phyloP scores from a whole-genome alignment of 1,139 yeast species.

The Saccharomycopsis hybrid region DNA sequence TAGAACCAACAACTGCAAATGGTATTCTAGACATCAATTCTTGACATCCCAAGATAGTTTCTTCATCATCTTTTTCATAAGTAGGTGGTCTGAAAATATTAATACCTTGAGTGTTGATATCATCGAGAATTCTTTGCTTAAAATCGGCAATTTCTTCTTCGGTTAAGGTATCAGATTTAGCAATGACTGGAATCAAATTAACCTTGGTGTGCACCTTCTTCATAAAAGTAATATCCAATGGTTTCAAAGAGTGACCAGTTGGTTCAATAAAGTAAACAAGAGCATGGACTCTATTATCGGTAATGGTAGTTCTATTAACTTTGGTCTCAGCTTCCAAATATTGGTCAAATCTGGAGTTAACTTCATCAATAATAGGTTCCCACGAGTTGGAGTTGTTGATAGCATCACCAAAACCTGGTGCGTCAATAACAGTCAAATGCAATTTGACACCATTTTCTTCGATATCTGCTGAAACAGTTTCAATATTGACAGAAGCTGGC shows the following conservation, averaged over 20 bases:
- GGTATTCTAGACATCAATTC: constrained; percentile 72
- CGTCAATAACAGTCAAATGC: constrained; percentile 76
- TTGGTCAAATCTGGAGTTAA: constrained; percentile 77
- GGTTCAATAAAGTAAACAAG: constrained; percentile 90
- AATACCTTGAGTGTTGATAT: constrained; percentile 70
- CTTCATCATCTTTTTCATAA: constrained; percentile 84
- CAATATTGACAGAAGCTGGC: constrained; percentile 50
- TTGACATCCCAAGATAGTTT: constrained; percentile 57
- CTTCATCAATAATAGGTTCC: constrained; percentile 90
- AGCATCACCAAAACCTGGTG: constrained; percentile 93
- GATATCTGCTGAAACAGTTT: constrained; percentile 62
- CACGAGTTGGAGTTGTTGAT: constrained; percentile 85
- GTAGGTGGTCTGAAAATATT: constrained; percentile 73
- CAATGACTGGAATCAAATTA: constrained; percentile 88
- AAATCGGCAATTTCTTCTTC: constrained; percentile 76
- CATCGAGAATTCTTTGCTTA: constrained; percentile 70
- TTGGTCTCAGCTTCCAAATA: constrained; percentile 89
- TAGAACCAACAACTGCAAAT: constrained; percentile 92
- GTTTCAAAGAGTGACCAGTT: constrained; percentile 87
- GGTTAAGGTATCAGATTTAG: constrained; percentile 89
- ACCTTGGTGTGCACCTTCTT: constrained; percentile 85
- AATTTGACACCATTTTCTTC: constrained; percentile 93
- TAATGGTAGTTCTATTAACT: constrained; percentile 65
- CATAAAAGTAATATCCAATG: constrained; percentile 87
- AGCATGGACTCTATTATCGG: constrained; percentile 81